Conservation (phyloP, 1,139 yeast species). For the Magnusiomyces tetraspermus region DNA sequence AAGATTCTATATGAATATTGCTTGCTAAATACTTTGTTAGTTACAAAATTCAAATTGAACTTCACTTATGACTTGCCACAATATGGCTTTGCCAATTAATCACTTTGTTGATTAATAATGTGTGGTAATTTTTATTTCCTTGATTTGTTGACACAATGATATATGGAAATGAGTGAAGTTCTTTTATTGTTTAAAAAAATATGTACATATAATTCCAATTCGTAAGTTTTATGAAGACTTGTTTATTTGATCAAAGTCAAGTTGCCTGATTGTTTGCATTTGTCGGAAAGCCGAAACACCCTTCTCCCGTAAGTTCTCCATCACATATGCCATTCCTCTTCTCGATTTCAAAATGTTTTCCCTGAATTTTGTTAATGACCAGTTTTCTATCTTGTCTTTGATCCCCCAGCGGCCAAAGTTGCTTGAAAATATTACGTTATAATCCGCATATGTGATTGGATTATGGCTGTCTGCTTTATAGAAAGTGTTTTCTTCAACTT, state of each 20-base stretch:
- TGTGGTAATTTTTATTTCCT: no score
- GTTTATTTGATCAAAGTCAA: neutral
- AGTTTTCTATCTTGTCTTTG: conserved; percentile 65
- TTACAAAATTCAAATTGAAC: no score
- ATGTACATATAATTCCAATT: neutral
- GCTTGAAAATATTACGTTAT: conserved; percentile 59
- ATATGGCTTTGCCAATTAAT: no score
- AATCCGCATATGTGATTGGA: conserved; percentile 20
- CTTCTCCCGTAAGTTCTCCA: conserved; percentile 46
- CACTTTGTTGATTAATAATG: no score
- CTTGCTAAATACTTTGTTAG: no score
- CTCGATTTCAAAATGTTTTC: conserved; percentile 60
- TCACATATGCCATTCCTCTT: conserved; percentile 67
- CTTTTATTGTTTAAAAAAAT: neutral
- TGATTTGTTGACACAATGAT: no score
- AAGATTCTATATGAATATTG: no score
- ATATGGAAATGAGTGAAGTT: no score
- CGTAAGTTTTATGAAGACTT: neutral
- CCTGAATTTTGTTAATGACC: conserved; percentile 67
- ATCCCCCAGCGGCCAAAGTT: conserved; percentile 54
- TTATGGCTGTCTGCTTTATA: conserved; percentile 34
- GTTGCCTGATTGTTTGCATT: conserved; percentile 5
- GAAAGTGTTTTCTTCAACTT: conserved; percentile 67
- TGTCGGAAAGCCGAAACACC: conserved; percentile 21
- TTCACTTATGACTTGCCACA: no score